Evolutionary conservation across 2,329 filamentous ascomycete species (phyloP).

Genomic region (Mycosphaerella sp.): DNA sequence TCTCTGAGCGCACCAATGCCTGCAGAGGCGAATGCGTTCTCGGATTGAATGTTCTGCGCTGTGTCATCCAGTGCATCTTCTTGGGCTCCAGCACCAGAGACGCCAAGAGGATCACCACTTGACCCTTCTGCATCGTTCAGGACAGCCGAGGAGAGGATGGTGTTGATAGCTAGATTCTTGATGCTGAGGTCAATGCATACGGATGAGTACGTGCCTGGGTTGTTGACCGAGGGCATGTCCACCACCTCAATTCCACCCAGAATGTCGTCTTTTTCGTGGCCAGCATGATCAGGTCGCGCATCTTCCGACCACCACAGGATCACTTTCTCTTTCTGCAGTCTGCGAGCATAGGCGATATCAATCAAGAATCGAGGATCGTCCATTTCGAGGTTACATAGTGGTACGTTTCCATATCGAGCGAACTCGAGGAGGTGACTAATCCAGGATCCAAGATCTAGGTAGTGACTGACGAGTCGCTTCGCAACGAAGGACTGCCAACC

Average conservation of each 20-base stretch:
- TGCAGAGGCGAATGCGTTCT: conserved; percentile 88
- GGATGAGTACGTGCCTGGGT: conserved; percentile 86
- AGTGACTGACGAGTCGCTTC: conserved; percentile 78
- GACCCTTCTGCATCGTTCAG: conserved; percentile 94
- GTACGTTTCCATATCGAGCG: conserved; percentile 86
- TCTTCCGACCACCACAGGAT: conserved; percentile 95
- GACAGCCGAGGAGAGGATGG: conserved; percentile 89
- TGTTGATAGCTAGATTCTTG: conserved; percentile 94
- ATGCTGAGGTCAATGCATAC: conserved; percentile 95
- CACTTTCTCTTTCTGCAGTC: conserved; percentile 83
- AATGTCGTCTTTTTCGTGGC: conserved; percentile 89
- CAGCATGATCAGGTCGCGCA: conserved; percentile 86
- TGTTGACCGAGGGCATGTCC: conserved; percentile 89
- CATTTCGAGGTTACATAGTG: conserved; percentile 88
- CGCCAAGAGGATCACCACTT: conserved; percentile 63
- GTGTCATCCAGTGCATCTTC: conserved; percentile 58
- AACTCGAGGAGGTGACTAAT: conserved; percentile 80
- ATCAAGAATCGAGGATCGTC: conserved; percentile 95
- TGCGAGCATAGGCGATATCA: conserved; percentile 86
- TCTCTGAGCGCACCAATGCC: conserved; percentile 86
- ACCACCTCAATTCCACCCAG: conserved; percentile 71
- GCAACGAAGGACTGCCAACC: conserved; percentile 91
- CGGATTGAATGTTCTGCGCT: conserved; percentile 67
- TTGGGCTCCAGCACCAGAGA: conserved; percentile 65
- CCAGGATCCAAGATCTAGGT: conserved; percentile 89